Conservation (phyloP, 352 stramenopile species). For the Phytophthora megakarya region DNA sequence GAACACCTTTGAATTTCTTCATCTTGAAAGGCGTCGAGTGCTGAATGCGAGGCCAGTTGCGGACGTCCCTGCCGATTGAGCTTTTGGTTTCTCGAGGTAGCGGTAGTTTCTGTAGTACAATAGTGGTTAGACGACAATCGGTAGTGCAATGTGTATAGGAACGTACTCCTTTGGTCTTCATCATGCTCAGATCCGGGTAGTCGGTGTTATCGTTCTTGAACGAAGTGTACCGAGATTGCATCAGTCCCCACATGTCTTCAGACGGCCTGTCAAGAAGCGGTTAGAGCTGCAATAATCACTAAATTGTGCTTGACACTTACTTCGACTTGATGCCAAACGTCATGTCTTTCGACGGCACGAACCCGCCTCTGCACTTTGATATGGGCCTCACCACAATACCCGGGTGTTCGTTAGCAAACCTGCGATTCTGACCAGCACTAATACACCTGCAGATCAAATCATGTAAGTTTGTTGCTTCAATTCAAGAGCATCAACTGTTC, state of each 20-base stretch:
- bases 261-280: constrained; percentile 47
- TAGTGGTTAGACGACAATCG: background rate
- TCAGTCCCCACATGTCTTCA: constrained; percentile 71
- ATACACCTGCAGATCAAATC: constrained; percentile 39
- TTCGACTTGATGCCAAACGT: constrained; percentile 83
- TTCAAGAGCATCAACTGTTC: background rate
- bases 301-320: constrained; percentile 25
- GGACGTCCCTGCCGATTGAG: constrained; percentile 72
- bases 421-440: constrained; percentile 57
- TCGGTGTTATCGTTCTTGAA: constrained; percentile 71
- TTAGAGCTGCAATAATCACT: background rate
- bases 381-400: constrained; percentile 73
- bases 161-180: constrained; percentile 83
- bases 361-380: constrained; percentile 59
- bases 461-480: background rate
- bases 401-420: constrained; percentile 72
- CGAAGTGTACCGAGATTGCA: constrained; percentile 71
- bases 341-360: constrained; percentile 58
- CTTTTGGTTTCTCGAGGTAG: constrained; percentile 72
- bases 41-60: constrained; percentile 41
- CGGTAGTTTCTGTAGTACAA: constrained; percentile 58
- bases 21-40: constrained; percentile 79
- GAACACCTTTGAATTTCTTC: constrained; percentile 87
- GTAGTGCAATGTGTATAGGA: background rate
- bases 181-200: constrained; percentile 79